A percentile compares a stretch with the other conserved stretches of the same genome.
These are phyloP conservation scores for Podaxis sp. DNA, from an alignment of 768 basidiomycete species.

Conservation along the genomic window DNA sequence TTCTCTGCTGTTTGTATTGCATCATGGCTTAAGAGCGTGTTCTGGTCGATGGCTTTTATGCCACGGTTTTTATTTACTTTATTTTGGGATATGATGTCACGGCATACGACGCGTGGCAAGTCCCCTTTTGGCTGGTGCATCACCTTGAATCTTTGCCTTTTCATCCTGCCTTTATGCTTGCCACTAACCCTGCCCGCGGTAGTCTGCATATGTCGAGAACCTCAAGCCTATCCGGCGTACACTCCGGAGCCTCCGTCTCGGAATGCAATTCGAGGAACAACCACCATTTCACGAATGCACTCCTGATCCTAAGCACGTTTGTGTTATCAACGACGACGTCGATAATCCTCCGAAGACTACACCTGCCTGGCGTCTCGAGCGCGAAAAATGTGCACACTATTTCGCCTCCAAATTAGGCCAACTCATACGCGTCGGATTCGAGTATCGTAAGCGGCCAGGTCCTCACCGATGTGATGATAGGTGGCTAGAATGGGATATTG, in stretches of 20 bases:
- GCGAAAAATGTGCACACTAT: constrained; percentile 32
- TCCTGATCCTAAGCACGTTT: neutral
- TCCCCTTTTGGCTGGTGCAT: neutral
- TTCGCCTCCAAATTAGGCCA: constrained; percentile 30
- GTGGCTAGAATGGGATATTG: constrained; percentile 39
- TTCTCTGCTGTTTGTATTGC: neutral
- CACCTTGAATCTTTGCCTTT: neutral
- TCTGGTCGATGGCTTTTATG: constrained; percentile 8
- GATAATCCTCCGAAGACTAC: neutral
- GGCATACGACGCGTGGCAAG: neutral
- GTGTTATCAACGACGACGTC: constrained; percentile 8
- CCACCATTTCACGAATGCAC: constrained; percentile 1
- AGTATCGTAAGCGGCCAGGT: constrained; percentile 39
- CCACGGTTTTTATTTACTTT: neutral
- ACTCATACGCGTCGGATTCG: constrained; percentile 34
- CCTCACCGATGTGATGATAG: constrained; percentile 39
- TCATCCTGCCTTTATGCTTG: neutral
- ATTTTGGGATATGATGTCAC: neutral
- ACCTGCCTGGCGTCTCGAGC: constrained; percentile 23
- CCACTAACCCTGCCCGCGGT: constrained; percentile 6
- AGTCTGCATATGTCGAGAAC: constrained; percentile 10
- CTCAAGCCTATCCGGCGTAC: constrained; percentile 12
- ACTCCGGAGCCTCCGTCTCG: constrained; percentile 4
- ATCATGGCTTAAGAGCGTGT: constrained; percentile 26
- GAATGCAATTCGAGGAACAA: constrained; percentile 11